Percentiles rank a stretch among this genome's conserved stretches.
Conservation (phyloP, 768 basidiomycete species). For the Clitopilus hobsonii region DNA sequence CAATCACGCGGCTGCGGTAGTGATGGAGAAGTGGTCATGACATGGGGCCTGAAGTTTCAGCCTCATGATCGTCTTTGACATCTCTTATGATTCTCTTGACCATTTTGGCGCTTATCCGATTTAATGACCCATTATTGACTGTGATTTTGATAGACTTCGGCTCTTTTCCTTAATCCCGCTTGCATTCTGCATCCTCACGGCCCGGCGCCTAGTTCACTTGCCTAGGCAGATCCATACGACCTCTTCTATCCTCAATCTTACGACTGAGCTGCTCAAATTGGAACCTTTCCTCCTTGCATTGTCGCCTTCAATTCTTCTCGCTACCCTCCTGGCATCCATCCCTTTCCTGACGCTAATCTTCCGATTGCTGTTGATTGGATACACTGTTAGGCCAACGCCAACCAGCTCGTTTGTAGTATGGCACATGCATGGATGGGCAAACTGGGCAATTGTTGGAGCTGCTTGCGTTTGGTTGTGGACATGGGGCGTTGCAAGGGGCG, state of each 20-base stretch:
- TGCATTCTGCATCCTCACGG: conserved; percentile 62
- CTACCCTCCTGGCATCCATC: conserved; percentile 62
- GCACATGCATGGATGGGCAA: conserved; percentile 34
- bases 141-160: conserved; percentile 45
- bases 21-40: neutral
- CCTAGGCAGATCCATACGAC: conserved; percentile 66
- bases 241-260: conserved; percentile 51
- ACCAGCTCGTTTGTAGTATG: conserved; percentile 29
- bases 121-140: conserved; percentile 9
- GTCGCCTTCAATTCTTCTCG: conserved; percentile 69
- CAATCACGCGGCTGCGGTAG: conserved; percentile 1
- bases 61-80: neutral
- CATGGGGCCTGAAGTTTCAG: neutral
- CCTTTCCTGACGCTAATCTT: conserved; percentile 79
- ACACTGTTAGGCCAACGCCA: conserved; percentile 23
- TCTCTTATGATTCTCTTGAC: neutral
- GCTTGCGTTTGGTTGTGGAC: conserved; percentile 64
- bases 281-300: conserved; percentile 75
- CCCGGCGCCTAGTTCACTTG: conserved; percentile 66
- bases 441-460: conserved; percentile 48
- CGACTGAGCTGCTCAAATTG: conserved; percentile 63
- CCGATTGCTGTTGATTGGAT: conserved; percentile 70
- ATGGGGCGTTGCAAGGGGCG: conserved; percentile 76
- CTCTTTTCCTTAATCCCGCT: conserved; percentile 77
- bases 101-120: neutral